These are phyloP conservation scores for Astrothelium subdiscretum DNA, from an alignment of 495 filamentous ascomycete species.

Conservation along the genomic window DNA sequence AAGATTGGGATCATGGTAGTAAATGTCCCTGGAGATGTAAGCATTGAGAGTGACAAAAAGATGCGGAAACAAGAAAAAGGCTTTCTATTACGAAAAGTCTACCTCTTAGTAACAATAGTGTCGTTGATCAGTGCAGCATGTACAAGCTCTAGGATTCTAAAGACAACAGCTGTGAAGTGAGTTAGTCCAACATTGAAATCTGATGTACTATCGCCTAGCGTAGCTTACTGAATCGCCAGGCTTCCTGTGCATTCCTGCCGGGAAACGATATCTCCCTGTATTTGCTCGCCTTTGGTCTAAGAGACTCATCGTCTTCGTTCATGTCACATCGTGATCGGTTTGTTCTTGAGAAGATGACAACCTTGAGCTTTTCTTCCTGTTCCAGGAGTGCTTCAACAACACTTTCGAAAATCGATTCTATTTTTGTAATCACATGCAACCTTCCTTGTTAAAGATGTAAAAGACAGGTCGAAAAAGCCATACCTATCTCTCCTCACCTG, in stretches of 20 bases:
- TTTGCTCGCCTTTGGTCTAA: neutral
- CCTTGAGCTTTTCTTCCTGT: slow-evolving; percentile 33
- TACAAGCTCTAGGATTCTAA: slow-evolving; percentile 60
- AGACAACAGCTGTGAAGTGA: slow-evolving; percentile 38
- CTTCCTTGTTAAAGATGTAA: neutral
- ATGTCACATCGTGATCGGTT: slow-evolving; percentile 10
- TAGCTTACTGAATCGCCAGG: slow-evolving; percentile 53
- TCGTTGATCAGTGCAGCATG: slow-evolving; percentile 54
- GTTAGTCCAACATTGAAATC: neutral
- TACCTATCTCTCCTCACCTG: neutral
- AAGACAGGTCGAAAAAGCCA: no score
- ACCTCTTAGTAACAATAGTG: slow-evolving; percentile 70
- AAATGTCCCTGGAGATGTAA: slow-evolving; percentile 64
- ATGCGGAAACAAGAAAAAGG: neutral
- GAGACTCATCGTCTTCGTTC: neutral
- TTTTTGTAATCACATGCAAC: slow-evolving; percentile 32
- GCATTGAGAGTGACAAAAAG: neutral
- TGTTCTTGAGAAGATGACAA: slow-evolving; percentile 28
- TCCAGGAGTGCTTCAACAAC: slow-evolving; percentile 39
- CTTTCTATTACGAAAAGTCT: neutral
- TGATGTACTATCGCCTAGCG: neutral
- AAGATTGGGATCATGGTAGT: slow-evolving; percentile 71
- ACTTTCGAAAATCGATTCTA: slow-evolving; percentile 41
- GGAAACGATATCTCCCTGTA: slow-evolving; percentile 39
- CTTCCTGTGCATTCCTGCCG: slow-evolving; percentile 45